phyloP scores from a whole-genome alignment of 805 yeast species.

The Barnettozyma populi region DNA sequence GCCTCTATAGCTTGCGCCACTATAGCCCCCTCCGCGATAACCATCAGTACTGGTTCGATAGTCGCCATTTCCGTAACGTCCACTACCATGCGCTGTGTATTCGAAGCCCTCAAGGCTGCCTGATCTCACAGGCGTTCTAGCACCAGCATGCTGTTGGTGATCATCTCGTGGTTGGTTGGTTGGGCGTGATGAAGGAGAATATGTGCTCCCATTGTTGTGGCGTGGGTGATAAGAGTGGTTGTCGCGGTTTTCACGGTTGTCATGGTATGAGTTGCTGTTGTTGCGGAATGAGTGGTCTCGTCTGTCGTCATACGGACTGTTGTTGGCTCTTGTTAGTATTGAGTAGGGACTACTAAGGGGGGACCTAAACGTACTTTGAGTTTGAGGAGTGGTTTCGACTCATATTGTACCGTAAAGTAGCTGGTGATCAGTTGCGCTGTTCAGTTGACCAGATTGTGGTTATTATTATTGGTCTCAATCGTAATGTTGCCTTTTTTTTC shows the following conservation, averaged over 20 bases:
- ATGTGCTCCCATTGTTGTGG: neutral
- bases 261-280: neutral
- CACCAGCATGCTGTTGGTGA: neutral
- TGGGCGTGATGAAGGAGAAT: neutral
- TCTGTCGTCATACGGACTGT: neutral
- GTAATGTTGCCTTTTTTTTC: no score
- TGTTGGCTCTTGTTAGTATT: neutral
- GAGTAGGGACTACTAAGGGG: neutral
- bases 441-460: neutral
- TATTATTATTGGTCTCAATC: no score
- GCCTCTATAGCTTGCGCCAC: neutral
- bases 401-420: neutral
- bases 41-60: neutral
- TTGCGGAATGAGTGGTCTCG: neutral
- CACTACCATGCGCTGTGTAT: neutral
- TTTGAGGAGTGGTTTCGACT: constrained; percentile 4
- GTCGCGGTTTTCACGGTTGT: neutral
- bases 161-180: neutral
- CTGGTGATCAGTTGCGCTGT: no score
- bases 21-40: neutral
- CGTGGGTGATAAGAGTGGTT: neutral
- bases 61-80: neutral
- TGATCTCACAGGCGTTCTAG: neutral
- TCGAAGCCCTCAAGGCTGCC: neutral
- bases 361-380: constrained; percentile 2